Evolutionary conservation across 2,329 filamentous ascomycete species (phyloP), one percentile per base, ranked within the genome.

Genomic region (Sporothrix pallida): DNA sequence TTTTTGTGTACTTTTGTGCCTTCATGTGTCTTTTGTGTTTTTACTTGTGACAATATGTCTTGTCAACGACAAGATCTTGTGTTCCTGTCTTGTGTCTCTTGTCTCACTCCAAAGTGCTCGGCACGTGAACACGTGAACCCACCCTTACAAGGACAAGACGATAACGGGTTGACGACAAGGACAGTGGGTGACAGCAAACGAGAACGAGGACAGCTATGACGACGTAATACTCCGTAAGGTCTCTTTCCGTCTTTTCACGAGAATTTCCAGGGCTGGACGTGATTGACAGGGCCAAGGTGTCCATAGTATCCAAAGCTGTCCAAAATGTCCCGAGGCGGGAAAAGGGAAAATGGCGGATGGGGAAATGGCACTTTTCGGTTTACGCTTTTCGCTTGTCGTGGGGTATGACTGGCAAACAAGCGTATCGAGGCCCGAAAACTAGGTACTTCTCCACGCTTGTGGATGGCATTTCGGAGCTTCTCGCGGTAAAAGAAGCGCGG

Each of bases 71-170:
- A 26, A 20, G 10, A 17, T 46, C 62, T 44, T 20, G 37, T 63
- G 60, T 23, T 68, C 13, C 26, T 42, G 58, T 62, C 58, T 37
- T 50, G 23, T 67, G 44, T 67, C 63, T 26, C 26, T 20, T 67
- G 44, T 48, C 42, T 65, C 62, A 48, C n/a, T 46, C 15, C 3
- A 37, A 17, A 62, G 60, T 31, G 23, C 46, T 37, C 26, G 48
- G 26, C 26, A 68, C 46, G 46, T 52, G 46, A 52, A 37, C 46
- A 68, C 65, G 46, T 68, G 23, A 67, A 67, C 44, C 31, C 6
- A 37, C 52, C 7, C 52, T 8, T 8, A 17, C 10, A 3, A 8
- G 52, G 9, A 54, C 13, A 17, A 20, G 20, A 23, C 13, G 5
- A 54, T 20, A 54, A 54, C 52, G 31, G 7, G 31, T 37, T 37